Evolutionary conservation across 306 rosid genomes (phyloP).

Genomic region (Quercus bicolor): DNA sequence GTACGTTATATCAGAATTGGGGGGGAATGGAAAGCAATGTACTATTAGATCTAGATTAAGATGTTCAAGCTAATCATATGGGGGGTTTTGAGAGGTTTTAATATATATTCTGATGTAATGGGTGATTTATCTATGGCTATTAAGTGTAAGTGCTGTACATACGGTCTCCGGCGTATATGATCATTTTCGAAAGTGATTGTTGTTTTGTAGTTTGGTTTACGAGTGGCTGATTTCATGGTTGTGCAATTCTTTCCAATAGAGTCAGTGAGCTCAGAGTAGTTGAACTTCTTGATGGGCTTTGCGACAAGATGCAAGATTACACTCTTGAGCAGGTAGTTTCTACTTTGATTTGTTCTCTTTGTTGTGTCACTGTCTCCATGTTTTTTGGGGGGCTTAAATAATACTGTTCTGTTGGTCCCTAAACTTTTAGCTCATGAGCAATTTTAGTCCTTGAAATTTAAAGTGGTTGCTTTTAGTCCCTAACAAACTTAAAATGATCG

Average conservation of each 20-base stretch:
- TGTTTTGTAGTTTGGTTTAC: constrained; percentile 10
- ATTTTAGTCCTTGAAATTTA: too few relatives aligned
- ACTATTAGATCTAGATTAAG: not conserved
- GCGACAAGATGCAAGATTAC: constrained; percentile 95
- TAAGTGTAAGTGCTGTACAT: not conserved
- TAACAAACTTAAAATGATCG: too few relatives aligned
- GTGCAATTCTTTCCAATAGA: constrained; percentile 35
- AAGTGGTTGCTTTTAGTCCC: too few relatives aligned
- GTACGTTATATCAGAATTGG: not conserved
- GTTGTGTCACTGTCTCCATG: not conserved
- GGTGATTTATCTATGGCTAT: constrained; percentile 36
- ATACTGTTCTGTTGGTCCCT: too few relatives aligned
- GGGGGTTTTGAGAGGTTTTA: not conserved
- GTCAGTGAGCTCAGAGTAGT: constrained; percentile 86
- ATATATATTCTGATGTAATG: constrained; percentile 28
- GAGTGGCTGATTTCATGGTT: constrained; percentile 10
- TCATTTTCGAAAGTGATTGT: constrained; percentile 17
- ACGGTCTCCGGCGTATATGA: constrained; percentile 31
- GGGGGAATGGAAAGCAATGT: too few relatives aligned
- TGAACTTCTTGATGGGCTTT: constrained; percentile 92
- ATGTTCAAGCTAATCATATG: not conserved
- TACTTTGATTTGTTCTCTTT: not conserved
- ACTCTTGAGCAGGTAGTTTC: constrained; percentile 57
- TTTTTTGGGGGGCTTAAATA: not conserved
- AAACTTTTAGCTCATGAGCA: too few relatives aligned